A percentile compares a stretch with the other conserved stretches of the same genome.
Conservation (phyloP, 139 green algal species). For the Dunaliella primolecta region DNA sequence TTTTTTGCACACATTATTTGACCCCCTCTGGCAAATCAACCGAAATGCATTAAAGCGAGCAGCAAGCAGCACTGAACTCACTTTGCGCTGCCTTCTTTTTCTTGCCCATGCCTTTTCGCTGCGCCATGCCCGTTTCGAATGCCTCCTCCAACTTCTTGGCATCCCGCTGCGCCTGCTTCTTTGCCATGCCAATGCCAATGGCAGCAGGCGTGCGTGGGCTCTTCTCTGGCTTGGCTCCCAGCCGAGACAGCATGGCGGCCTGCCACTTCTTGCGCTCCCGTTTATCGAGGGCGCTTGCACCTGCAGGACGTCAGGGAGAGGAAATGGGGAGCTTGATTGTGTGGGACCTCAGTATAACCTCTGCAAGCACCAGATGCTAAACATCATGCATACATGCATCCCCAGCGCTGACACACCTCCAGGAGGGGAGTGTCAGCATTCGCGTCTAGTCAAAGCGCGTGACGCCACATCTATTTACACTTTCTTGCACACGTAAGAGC, state of each 20-base stretch:
- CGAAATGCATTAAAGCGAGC: too few species aligned
- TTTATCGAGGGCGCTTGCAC: constrained; percentile 56
- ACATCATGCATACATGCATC: neutral
- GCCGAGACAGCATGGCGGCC: constrained; percentile 38
- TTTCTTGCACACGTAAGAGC: too few species aligned
- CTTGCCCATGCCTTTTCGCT: constrained; percentile 54
- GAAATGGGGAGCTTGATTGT: neutral
- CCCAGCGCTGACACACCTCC: too few species aligned
- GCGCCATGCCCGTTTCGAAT: constrained; percentile 60
- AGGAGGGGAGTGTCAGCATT: too few species aligned
- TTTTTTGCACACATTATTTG: too few species aligned
- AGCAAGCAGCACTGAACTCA: constrained; percentile 9
- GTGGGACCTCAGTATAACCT: neutral
- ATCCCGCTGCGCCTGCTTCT: constrained; percentile 11
- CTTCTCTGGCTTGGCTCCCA: constrained; percentile 56
- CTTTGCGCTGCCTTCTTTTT: constrained; percentile 44
- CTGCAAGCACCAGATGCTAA: neutral
- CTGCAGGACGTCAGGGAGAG: constrained; percentile 24
- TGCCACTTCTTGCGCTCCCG: constrained; percentile 53
- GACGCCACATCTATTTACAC: too few species aligned
- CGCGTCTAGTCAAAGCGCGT: too few species aligned
- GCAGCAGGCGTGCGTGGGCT: constrained; percentile 30
- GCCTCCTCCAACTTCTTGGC: constrained; percentile 57
- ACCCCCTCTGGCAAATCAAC: too few species aligned
- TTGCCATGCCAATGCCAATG: constrained; percentile 42